Evolutionary conservation across 805 yeast species (phyloP).

Genomic region (Lachancea meyersii): DNA sequence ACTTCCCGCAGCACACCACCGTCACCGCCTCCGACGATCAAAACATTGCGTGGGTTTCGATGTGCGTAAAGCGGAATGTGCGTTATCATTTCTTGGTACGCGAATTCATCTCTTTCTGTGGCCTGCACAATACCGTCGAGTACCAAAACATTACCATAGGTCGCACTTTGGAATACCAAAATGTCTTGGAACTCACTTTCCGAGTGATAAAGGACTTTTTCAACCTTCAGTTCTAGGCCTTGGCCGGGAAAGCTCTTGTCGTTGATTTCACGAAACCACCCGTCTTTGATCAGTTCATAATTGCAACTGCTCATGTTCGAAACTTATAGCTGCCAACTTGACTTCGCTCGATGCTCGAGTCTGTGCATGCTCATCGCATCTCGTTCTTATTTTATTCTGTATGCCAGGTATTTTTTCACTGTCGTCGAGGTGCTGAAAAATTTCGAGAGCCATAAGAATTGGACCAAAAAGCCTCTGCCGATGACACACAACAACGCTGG

Average conservation of each 20-base stretch:
- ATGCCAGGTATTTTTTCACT: not conserved
- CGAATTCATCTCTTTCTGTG: constrained; percentile 87
- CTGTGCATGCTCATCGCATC: not conserved
- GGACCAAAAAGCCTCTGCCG: no score
- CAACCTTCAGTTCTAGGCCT: constrained; percentile 61
- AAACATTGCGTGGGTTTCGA: constrained; percentile 62
- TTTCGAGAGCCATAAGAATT: not conserved
- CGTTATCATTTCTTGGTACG: constrained; percentile 87
- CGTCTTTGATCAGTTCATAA: constrained; percentile 36
- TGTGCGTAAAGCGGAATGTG: constrained; percentile 79
- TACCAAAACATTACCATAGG: constrained; percentile 82
- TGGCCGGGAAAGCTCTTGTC: constrained; percentile 82
- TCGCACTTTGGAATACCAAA: constrained; percentile 65
- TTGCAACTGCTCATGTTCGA: not conserved
- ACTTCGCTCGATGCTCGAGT: not conserved
- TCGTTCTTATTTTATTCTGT: not conserved
- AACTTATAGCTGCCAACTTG: not conserved
- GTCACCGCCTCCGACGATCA: constrained; percentile 94
- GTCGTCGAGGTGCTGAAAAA: not conserved
- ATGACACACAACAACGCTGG: no score
- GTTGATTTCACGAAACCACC: constrained; percentile 78
- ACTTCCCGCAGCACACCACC: constrained; percentile 91
- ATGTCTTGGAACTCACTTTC: constrained; percentile 75
- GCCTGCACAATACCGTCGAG: constrained; percentile 88
- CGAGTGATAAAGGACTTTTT: constrained; percentile 57